Evolutionary conservation across 202 grass and related monocot species (phyloP).

Genomic region (Eragrostis tef): DNA sequence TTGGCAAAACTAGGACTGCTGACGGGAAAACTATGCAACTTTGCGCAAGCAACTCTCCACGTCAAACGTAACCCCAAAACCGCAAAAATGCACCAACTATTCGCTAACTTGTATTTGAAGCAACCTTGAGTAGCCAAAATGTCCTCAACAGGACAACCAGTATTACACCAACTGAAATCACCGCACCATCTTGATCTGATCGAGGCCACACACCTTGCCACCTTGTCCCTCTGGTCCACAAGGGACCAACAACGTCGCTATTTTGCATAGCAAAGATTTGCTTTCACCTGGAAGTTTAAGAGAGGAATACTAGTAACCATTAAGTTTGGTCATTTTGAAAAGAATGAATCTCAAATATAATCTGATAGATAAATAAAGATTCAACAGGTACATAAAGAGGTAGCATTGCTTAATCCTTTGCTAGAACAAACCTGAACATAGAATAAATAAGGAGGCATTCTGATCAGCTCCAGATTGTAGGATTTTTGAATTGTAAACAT

Average conservation of each 20-base stretch:
- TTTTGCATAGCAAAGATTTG: background rate
- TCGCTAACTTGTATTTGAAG: constrained; percentile 8
- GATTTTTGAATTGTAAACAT: constrained; percentile 84
- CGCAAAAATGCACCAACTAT: constrained; percentile 12
- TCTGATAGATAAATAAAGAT: background rate
- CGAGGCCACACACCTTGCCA: background rate
- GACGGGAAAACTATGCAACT: background rate
- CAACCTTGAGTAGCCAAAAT: background rate
- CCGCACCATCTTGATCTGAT: background rate
- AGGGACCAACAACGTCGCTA: background rate
- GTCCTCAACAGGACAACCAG: background rate
- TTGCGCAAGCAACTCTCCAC: background rate
- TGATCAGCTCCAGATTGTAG: constrained; percentile 74
- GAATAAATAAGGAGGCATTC: constrained; percentile 1
- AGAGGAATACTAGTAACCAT: constrained; percentile 17
- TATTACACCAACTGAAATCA: constrained; percentile 24
- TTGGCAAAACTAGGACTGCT: constrained; percentile 18
- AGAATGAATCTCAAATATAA: constrained; percentile 1
- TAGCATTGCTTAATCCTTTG: constrained; percentile 8
- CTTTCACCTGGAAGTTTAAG: constrained; percentile 33
- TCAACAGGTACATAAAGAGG: constrained; percentile 1
- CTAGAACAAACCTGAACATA: constrained; percentile 42
- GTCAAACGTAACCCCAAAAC: background rate
- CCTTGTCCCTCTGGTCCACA: constrained; percentile 17
- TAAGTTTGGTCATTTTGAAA: constrained; percentile 1